Evolutionary conservation across 2,329 filamentous ascomycete genomes (phyloP).

Genomic region (Fusarium haematococcum): DNA sequence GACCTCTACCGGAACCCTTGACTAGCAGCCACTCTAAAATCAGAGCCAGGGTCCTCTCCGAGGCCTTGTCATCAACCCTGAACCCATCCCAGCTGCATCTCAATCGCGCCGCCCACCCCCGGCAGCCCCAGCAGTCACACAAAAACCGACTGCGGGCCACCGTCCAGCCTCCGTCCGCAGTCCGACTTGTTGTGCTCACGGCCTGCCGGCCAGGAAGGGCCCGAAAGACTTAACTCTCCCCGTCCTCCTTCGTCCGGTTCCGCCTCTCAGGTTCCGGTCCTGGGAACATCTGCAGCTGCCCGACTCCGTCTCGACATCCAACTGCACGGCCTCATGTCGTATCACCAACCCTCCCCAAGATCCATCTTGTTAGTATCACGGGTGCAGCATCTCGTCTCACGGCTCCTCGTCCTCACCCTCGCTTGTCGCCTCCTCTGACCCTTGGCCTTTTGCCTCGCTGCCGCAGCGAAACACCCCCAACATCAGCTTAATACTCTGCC

Average conservation of each 20-base stretch:
- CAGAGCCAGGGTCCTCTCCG: constrained; percentile 51
- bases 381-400: constrained; percentile 65
- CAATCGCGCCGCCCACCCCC: constrained; percentile 54
- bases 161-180: constrained; percentile 50
- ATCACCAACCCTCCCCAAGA: constrained; percentile 59
- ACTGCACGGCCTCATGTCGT: constrained; percentile 63
- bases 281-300: constrained; percentile 58
- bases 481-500: constrained; percentile 22
- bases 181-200: constrained; percentile 46
- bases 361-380: constrained; percentile 62
- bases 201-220: constrained; percentile 43
- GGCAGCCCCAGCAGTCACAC: constrained; percentile 59
- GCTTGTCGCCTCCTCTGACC: constrained; percentile 40
- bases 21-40: constrained; percentile 54
- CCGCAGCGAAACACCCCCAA: constrained; percentile 15
- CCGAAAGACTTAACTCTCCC: constrained; percentile 43
- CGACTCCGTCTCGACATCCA: constrained; percentile 58
- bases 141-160: constrained; percentile 60
- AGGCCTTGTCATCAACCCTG: constrained; percentile 55
- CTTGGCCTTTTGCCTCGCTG: constrained; percentile 27
- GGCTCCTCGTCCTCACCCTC: constrained; percentile 49
- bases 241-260: constrained; percentile 40
- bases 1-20: constrained; percentile 50
- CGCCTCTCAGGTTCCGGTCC: constrained; percentile 48
- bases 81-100: constrained; percentile 57